A percentile compares a stretch with the other conserved stretches of the same genome.
These are phyloP conservation scores for Xanthoceras sorbifolium DNA, from an alignment of 345 rosid genomes.

Conservation along the genomic window DNA sequence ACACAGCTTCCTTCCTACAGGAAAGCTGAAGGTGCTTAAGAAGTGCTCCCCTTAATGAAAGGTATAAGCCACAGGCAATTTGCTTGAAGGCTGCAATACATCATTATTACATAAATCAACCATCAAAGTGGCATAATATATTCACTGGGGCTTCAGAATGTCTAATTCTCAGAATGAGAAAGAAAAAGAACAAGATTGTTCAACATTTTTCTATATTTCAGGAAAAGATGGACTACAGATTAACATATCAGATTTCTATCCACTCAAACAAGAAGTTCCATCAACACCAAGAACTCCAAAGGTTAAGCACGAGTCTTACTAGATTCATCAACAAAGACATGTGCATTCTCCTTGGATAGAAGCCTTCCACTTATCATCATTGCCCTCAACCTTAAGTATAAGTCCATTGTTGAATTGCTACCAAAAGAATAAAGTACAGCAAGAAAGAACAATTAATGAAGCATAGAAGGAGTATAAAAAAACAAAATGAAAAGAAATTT, in stretches of 20 bases:
- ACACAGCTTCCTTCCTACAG: too few species aligned
- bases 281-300: neutral
- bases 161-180: neutral
- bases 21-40: too few species aligned
- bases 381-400: constrained; percentile 74
- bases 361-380: constrained; percentile 83
- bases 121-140: neutral
- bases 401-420: constrained; percentile 57
- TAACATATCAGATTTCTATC: neutral
- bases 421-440: neutral
- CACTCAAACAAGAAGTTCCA: constrained; percentile 2
- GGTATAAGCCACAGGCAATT: neutral
- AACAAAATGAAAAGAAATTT: neutral
- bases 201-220: constrained; percentile 1
- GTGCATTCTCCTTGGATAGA: constrained; percentile 59
- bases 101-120: neutral
- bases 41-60: too few species aligned
- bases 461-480: neutral
- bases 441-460: neutral
- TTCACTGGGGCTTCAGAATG: neutral
- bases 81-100: neutral
- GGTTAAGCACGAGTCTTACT: constrained; percentile 45
- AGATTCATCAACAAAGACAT: constrained; percentile 52
- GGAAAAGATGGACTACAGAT: neutral
- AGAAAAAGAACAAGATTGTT: neutral